Evolutionary conservation across 805 yeast genomes (phyloP).

Genomic region (Barnettozyma botsteinii): DNA sequence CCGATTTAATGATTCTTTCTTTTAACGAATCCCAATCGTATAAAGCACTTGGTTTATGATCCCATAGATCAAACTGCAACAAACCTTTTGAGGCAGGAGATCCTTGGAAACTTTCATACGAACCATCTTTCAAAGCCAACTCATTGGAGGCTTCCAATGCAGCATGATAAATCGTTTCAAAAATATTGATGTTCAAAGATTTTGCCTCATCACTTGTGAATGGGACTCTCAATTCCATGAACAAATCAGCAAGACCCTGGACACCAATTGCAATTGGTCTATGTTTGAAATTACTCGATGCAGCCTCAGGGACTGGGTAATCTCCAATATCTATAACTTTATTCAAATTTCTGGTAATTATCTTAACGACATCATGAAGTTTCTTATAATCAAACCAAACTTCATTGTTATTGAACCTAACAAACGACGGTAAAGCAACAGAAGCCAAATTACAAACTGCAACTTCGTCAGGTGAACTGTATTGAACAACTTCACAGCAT

Average conservation of each 20-base stretch:
- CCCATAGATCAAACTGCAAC: conserved; percentile 87
- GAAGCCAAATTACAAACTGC: conserved; percentile 96
- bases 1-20: conserved; percentile 50
- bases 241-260: conserved; percentile 89
- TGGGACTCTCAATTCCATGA: conserved; percentile 70
- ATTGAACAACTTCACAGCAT: conserved; percentile 93
- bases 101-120: conserved; percentile 67
- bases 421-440: conserved; percentile 78
- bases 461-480: conserved; percentile 82
- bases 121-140: conserved; percentile 63
- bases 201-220: conserved; percentile 78
- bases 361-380: conserved; percentile 72
- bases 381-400: conserved; percentile 63
- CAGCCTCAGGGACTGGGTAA: conserved; percentile 78
- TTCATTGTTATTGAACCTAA: conserved; percentile 37
- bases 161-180: conserved; percentile 93
- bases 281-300: conserved; percentile 65
- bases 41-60: conserved; percentile 61
- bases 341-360: conserved; percentile 71
- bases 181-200: conserved; percentile 68
- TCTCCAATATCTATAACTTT: conserved; percentile 73
- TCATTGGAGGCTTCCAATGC: conserved; percentile 84
- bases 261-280: conserved; percentile 95
- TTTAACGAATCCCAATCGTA: conserved; percentile 85
- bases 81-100: conserved; percentile 89